Conservation (phyloP, 306 rosid genomes). For the Leucaena leucocephala region DNA sequence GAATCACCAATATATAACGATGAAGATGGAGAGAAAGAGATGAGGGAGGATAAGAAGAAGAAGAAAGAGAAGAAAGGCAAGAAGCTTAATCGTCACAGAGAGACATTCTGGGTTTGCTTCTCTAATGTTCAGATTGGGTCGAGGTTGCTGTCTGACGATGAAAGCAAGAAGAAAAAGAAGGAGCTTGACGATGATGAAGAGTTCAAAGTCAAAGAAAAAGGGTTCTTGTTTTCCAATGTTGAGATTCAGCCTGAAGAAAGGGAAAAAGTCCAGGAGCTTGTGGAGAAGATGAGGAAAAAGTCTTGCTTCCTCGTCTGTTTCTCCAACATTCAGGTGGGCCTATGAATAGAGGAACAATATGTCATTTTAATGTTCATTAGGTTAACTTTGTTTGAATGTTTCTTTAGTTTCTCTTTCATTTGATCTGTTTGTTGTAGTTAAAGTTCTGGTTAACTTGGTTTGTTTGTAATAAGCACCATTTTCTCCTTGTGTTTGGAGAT, state of each 20-base stretch:
- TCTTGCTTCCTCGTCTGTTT: constrained; percentile 30
- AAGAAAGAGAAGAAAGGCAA: constrained; percentile 11
- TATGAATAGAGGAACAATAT: not conserved
- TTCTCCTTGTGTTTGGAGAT: not conserved
- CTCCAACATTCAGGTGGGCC: constrained; percentile 3
- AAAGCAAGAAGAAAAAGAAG: not conserved
- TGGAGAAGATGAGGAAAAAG: constrained; percentile 18
- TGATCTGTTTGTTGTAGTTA: not conserved
- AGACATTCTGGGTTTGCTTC: constrained; percentile 34
- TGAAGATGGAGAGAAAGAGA: not conserved
- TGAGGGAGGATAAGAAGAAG: not conserved
- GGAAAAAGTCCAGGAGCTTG: constrained; percentile 16
- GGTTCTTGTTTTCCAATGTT: constrained; percentile 34
- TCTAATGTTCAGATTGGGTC: constrained; percentile 23
- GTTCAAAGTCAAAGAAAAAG: constrained; percentile 5
- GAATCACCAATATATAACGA: not conserved
- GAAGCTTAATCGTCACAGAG: not conserved
- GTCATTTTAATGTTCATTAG: not conserved
- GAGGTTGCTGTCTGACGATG: not conserved
- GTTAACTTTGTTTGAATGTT: not conserved
- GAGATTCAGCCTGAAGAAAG: constrained; percentile 18
- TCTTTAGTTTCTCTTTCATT: not conserved
- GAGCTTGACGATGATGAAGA: not conserved
- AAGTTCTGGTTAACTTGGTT: not conserved
- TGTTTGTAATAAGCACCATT: not conserved